Evolutionary conservation across 2,329 filamentous ascomycete genomes (phyloP).

Genomic region (Fonsecaea monophora): DNA sequence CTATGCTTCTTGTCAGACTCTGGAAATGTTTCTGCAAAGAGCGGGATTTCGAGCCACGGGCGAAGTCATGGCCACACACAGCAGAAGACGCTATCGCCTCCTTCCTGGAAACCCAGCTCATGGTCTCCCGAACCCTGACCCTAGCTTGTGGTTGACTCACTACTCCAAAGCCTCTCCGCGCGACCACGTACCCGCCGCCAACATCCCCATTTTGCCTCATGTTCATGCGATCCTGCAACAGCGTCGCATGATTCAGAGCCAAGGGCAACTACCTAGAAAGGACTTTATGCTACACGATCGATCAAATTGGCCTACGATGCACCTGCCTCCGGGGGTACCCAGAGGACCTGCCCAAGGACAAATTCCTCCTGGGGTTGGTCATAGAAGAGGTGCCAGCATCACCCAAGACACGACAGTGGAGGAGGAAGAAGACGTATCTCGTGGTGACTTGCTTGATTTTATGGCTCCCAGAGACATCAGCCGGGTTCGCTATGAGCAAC

Average conservation of each 20-base stretch:
- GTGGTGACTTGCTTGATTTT: slow-evolving; percentile 88
- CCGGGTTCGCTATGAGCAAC: slow-evolving; percentile 83
- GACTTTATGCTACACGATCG: slow-evolving; percentile 94
- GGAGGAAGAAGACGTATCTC: slow-evolving; percentile 86
- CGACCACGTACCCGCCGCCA: slow-evolving; percentile 72
- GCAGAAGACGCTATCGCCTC: slow-evolving; percentile 85
- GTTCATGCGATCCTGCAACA: slow-evolving; percentile 52
- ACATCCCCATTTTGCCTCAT: slow-evolving; percentile 57
- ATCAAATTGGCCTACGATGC: slow-evolving; percentile 86
- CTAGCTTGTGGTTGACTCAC: slow-evolving; percentile 88
- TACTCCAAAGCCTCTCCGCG: slow-evolving; percentile 79
- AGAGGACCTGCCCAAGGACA: slow-evolving; percentile 28
- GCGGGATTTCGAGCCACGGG: slow-evolving; percentile 76
- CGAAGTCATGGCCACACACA: slow-evolving; percentile 77
- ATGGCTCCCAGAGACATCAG: slow-evolving; percentile 90
- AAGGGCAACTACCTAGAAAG: slow-evolving; percentile 83
- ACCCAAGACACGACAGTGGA: slow-evolving; percentile 65
- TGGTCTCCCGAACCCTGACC: slow-evolving; percentile 74
- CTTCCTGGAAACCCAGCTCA: slow-evolving; percentile 73
- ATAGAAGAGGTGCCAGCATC: slow-evolving; percentile 54
- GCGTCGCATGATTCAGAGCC: slow-evolving; percentile 69
- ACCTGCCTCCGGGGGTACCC: slow-evolving; percentile 60
- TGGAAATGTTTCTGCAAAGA: slow-evolving; percentile 88
- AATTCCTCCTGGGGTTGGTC: slow-evolving; percentile 35
- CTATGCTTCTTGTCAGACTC: slow-evolving; percentile 60